Evolutionary conservation across 352 stramenopile genomes (phyloP), one percentile per base, ranked within the genome.

Genomic region (Thraustochytrium aureum): DNA sequence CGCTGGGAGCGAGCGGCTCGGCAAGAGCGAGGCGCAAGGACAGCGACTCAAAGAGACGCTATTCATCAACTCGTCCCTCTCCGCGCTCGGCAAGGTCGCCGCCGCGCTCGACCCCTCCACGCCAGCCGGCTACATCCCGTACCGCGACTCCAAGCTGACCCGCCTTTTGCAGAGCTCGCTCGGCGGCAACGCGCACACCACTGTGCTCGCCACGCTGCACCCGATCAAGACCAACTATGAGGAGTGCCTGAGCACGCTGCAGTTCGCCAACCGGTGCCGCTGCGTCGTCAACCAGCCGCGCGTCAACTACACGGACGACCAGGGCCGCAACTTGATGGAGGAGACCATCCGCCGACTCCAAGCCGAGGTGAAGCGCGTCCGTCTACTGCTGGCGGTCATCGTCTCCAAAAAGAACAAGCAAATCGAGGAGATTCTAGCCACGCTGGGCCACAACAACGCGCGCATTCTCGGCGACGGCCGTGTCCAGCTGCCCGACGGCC

Each of bases 1-100:
- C 47, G 96, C 96, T 3, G 94, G 94, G n/a, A 98, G 94, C 6
- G 95, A 99, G 83, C 90, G 94, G 37, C 90, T 97, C 56, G 90
- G 88, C 39, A 87, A 88, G 62, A 87, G 84, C 33, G 79, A 86
- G 38, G 67, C 67, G 20, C 62, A 62, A 22, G 84, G 84, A 17
- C 59, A 83, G 33, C 69, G 83, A 3, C 43, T 86, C 32, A 37
- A 41, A 1, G 84, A 86, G 60, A 82, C 84, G 17, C 74, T 82
- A 37, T 86, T 67, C 52, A 86, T 86, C 39, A 86, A 86, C 75
- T 47, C 33, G 26, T 86, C 84, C 5, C 75, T 86, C 4, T 65
- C 75, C 12, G 83, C 84, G 30, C 67, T 86, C 35, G 84, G 84
- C 32, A 86, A 86, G 37, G 84, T 86, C 0, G 75, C 84, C n/a